A percentile compares a stretch with the other conserved stretches of the same genome.
phyloP scores from a whole-genome alignment of 768 basidiomycete species.

The Xerocomellus chrysenteron region DNA sequence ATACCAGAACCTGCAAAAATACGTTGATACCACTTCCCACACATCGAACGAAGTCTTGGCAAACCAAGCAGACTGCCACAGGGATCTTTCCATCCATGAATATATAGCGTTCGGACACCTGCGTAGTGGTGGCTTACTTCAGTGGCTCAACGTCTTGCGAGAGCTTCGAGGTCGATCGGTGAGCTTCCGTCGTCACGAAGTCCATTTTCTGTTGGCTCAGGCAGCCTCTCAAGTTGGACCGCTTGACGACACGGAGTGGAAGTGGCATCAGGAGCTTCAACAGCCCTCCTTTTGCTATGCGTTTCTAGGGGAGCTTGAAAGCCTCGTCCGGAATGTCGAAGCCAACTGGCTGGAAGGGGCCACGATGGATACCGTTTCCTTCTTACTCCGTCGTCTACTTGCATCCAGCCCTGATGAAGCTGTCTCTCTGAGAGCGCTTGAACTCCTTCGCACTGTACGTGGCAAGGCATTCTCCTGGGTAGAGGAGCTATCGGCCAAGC shows the following conservation, averaged over 20 bases:
- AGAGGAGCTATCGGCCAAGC: slow-evolving; percentile 25
- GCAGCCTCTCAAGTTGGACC: slow-evolving; percentile 42
- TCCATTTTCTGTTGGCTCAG: slow-evolving; percentile 42
- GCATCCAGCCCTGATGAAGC: slow-evolving; percentile 12
- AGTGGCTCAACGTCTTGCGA: slow-evolving; percentile 51
- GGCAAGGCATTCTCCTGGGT: slow-evolving; percentile 36
- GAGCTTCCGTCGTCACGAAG: slow-evolving; percentile 37
- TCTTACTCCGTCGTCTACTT: slow-evolving; percentile 37
- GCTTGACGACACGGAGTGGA: not conserved
- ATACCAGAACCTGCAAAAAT: slow-evolving; percentile 37
- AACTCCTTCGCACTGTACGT: slow-evolving; percentile 34
- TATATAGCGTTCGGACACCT: slow-evolving; percentile 15
- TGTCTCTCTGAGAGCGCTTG: slow-evolving; percentile 17
- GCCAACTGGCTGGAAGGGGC: slow-evolving; percentile 40
- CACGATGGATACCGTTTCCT: slow-evolving; percentile 30
- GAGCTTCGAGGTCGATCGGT: slow-evolving; percentile 39
- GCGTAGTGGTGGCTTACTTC: slow-evolving; percentile 42
- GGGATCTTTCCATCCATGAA: slow-evolving; percentile 38
- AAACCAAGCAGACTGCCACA: slow-evolving; percentile 39
- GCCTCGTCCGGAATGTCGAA: slow-evolving; percentile 32
- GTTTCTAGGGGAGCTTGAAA: slow-evolving; percentile 34
- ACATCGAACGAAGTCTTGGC: slow-evolving; percentile 24
- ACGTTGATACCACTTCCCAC: slow-evolving; percentile 1
- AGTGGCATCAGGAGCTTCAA: slow-evolving; percentile 42
- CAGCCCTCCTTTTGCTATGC: slow-evolving; percentile 4